Conservation (phyloP, 768 basidiomycete genomes). For the Tricholoma sp. region DNA sequence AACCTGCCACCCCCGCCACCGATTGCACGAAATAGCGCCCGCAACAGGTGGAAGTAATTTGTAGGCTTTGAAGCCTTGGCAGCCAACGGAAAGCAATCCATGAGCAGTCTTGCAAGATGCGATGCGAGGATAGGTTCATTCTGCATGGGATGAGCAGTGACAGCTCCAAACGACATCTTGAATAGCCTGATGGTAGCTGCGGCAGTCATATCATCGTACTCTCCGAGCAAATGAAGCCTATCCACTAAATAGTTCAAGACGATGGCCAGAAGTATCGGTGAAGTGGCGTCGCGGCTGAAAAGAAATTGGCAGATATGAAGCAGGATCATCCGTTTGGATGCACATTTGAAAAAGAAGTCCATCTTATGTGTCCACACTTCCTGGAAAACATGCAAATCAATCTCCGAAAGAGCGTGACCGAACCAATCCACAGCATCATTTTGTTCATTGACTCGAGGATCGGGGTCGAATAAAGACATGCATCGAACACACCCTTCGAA, state of each 20-base stretch:
- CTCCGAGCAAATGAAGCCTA: slow-evolving; percentile 76
- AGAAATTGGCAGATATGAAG: slow-evolving; percentile 83
- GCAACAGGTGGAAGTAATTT: slow-evolving; percentile 88
- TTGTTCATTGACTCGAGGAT: slow-evolving; percentile 53
- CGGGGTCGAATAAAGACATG: slow-evolving; percentile 77
- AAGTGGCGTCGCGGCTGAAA: slow-evolving; percentile 69
- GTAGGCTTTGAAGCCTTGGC: slow-evolving; percentile 87
- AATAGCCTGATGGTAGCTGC: slow-evolving; percentile 85
- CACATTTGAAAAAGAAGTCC: slow-evolving; percentile 81
- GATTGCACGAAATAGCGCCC: slow-evolving; percentile 89
- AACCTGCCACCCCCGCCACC: slow-evolving; percentile 90
- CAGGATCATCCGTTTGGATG: slow-evolving; percentile 69
- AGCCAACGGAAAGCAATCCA: slow-evolving; percentile 94
- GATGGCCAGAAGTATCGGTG: slow-evolving; percentile 82
- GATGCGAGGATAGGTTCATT: slow-evolving; percentile 95
- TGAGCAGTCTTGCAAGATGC: slow-evolving; percentile 87
- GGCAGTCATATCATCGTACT: slow-evolving; percentile 76
- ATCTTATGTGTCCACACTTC: slow-evolving; percentile 95
- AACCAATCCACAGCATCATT: slow-evolving; percentile 86
- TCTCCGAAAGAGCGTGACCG: slow-evolving; percentile 67
- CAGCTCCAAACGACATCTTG: slow-evolving; percentile 93
- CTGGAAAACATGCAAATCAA: slow-evolving; percentile 90
- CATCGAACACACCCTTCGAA: slow-evolving; percentile 83
- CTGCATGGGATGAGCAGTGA: slow-evolving; percentile 59
- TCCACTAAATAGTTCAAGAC: slow-evolving; percentile 83